Percentiles rank a stretch among this genome's conserved stretches.
These are phyloP conservation scores for Abrus pulchellus DNA, from an alignment of 306 rosid species.

Conservation along the genomic window DNA sequence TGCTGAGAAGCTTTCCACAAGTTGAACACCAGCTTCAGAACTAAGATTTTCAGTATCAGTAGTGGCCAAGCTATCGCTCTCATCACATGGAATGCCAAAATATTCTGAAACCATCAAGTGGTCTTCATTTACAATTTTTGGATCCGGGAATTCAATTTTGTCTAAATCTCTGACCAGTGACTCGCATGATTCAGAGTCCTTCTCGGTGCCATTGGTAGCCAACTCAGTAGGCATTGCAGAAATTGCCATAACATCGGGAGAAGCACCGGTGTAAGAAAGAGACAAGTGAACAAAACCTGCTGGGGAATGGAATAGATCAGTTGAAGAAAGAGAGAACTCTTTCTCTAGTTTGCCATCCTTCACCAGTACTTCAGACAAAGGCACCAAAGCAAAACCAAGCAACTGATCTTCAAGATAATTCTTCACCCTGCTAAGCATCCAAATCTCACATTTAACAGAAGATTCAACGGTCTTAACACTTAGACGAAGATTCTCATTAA, in stretches of 20 bases:
- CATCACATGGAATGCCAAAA: constrained; percentile 70
- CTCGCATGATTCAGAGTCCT: constrained; percentile 61
- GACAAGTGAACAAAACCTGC: constrained; percentile 88
- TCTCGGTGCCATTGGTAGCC: constrained; percentile 44
- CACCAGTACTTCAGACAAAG: constrained; percentile 75
- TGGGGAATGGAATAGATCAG: constrained; percentile 91
- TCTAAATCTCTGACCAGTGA: constrained; percentile 69
- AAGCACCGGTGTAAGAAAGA: constrained; percentile 68
- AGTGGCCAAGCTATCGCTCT: constrained; percentile 62
- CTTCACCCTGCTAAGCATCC: constrained; percentile 97
- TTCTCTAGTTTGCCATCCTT: constrained; percentile 77
- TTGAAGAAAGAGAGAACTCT: constrained; percentile 93
- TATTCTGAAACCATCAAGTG: constrained; percentile 91
- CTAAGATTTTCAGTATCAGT: constrained; percentile 63
- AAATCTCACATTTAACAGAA: constrained; percentile 87
- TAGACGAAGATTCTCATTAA: constrained; percentile 75
- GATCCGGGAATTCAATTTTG: constrained; percentile 90
- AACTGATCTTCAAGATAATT: constrained; percentile 98
- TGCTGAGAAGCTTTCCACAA: constrained; percentile 65
- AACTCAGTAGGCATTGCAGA: constrained; percentile 46
- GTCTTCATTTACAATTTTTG: constrained; percentile 81
- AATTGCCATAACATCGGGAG: constrained; percentile 75
- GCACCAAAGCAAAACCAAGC: constrained; percentile 93
- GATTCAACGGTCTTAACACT: constrained; percentile 66
- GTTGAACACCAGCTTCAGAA: constrained; percentile 62